These are phyloP conservation scores for Fonsecaea pugnacius DNA, from an alignment of 2,329 filamentous ascomycete species.

Conservation along the genomic window DNA sequence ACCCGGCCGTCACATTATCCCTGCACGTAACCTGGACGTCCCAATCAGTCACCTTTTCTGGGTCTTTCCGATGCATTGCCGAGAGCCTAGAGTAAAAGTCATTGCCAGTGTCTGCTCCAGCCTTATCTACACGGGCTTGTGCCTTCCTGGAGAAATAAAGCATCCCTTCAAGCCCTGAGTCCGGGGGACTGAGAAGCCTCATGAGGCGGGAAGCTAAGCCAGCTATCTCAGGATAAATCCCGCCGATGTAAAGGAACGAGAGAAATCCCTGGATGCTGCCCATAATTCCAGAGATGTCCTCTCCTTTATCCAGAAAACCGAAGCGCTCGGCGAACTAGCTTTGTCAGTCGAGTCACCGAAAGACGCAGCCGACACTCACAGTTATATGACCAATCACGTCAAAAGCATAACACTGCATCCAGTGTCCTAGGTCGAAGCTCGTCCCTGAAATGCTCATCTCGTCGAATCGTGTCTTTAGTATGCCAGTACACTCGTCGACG, in stretches of 20 bases:
- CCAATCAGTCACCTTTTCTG: slow-evolving; percentile 18
- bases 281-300: slow-evolving; percentile 40
- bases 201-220: background rate
- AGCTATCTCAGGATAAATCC: slow-evolving; percentile 2
- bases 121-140: too few relatives aligned
- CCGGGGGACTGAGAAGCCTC: too few relatives aligned
- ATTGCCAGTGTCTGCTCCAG: too few relatives aligned
- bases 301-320: slow-evolving; percentile 40
- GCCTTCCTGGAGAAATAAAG: slow-evolving; percentile 1
- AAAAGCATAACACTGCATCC: slow-evolving; percentile 47
- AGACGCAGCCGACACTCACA: too few relatives aligned
- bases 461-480: too few relatives aligned
- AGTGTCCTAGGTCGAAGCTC: slow-evolving; percentile 41
- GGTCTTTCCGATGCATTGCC: background rate
- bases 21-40: background rate
- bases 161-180: too few relatives aligned
- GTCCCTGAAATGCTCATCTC: background rate
- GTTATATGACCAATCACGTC: slow-evolving; percentile 42
- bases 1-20: slow-evolving; percentile 13
- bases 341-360: too few relatives aligned
- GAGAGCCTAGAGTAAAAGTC: too few relatives aligned
- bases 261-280: background rate
- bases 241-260: background rate
- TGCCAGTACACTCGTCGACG: too few relatives aligned
- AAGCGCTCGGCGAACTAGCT: slow-evolving; percentile 41